Evolutionary conservation across 345 rosid genomes (phyloP).

Genomic region (Salix dunnii): DNA sequence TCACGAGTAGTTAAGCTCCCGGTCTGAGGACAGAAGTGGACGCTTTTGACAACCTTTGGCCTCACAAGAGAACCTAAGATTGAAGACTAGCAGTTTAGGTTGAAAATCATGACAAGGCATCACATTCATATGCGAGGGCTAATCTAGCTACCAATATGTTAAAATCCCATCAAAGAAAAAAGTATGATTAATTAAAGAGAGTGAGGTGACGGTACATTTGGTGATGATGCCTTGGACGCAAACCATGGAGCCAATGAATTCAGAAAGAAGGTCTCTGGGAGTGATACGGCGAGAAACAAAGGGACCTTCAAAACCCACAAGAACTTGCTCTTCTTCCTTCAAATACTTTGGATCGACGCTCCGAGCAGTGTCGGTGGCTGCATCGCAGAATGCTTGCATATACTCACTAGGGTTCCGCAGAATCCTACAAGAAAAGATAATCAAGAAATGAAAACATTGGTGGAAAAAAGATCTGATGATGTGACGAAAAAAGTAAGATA

Average conservation of each 20-base stretch:
- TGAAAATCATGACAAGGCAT: too few species aligned
- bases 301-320: conserved; percentile 91
- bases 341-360: conserved; percentile 65
- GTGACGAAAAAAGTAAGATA: conserved; percentile 4
- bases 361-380: conserved; percentile 74
- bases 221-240: conserved; percentile 94
- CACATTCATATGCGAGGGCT: too few species aligned
- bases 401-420: conserved; percentile 75
- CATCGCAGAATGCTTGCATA: conserved; percentile 89
- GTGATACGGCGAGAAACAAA: conserved; percentile 93
- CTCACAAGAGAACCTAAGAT: conserved; percentile 93
- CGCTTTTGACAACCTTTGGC: conserved; percentile 97
- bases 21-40: conserved; percentile 85
- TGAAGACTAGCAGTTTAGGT: neutral
- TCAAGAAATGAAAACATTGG: neutral
- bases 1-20: conserved; percentile 71
- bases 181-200: neutral
- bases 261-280: conserved; percentile 92
- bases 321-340: conserved; percentile 80
- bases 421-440: conserved; percentile 42
- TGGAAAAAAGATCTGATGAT: neutral
- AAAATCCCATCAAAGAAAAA: too few species aligned
- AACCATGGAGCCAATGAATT: conserved; percentile 92
- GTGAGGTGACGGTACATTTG: conserved; percentile 51
- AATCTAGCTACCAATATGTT: too few species aligned